Evolutionary conservation across 164 flowering plant species (phyloP).

Genomic region (Vitis cinerea): DNA sequence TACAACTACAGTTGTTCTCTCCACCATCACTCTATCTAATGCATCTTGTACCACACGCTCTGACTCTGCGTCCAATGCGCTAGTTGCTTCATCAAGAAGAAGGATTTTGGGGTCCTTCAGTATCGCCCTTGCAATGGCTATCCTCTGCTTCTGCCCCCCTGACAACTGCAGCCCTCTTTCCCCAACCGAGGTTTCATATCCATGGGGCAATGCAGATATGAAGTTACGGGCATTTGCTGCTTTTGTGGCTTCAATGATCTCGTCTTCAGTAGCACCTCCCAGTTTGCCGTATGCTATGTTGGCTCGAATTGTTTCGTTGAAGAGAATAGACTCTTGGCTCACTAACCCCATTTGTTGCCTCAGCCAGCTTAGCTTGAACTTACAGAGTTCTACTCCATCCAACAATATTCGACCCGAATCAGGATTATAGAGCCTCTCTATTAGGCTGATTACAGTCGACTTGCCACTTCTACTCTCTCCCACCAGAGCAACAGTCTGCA

Average conservation of each 20-base stretch:
- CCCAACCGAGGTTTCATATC: not conserved
- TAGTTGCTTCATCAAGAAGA: too few relatives aligned
- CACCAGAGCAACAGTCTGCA: too few relatives aligned
- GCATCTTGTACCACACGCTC: too few relatives aligned
- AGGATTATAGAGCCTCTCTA: conserved; percentile 1
- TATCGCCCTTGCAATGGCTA: too few relatives aligned
- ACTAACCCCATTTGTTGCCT: not conserved
- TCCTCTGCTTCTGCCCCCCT: not conserved
- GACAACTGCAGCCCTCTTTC: not conserved
- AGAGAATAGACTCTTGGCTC: not conserved
- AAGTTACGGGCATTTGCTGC: not conserved
- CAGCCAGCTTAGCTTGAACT: not conserved
- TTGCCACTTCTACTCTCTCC: too few relatives aligned
- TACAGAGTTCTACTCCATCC: not conserved
- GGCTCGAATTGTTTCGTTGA: not conserved
- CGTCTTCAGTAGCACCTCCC: not conserved
- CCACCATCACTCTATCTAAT: not conserved
- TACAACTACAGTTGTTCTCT: not conserved
- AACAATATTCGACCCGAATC: not conserved
- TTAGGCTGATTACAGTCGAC: not conserved
- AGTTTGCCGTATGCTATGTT: not conserved
- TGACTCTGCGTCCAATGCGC: too few relatives aligned
- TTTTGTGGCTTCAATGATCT: not conserved
- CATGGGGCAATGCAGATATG: not conserved
- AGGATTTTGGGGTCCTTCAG: too few relatives aligned